Conservation (phyloP, 257 asterid genomes). For the Solanum chmielewskii region DNA sequence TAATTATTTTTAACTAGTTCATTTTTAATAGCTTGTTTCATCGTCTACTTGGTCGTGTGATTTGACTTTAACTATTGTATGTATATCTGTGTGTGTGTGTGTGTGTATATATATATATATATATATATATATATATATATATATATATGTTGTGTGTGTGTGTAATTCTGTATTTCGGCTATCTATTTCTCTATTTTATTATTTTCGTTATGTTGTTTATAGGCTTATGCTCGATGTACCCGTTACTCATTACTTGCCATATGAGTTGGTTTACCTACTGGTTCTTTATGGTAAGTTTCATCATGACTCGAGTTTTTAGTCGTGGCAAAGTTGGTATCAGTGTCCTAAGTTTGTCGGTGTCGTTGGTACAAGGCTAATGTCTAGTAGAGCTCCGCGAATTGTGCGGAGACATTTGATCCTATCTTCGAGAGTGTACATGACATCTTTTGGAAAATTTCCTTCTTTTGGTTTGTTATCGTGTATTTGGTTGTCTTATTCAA, state of each 20-base stretch:
- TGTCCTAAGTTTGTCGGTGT: background rate
- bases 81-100: background rate
- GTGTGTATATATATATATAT: no score
- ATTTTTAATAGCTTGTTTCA: no score
- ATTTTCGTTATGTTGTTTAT: no score
- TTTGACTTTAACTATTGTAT: no score
- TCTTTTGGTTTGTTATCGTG: background rate
- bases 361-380: background rate
- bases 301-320: background rate
- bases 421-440: no score
- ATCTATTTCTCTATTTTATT: background rate
- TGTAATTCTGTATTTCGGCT: background rate
- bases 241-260: background rate
- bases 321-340: background rate
- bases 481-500: background rate
- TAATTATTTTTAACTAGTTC: background rate
- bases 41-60: background rate
- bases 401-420: background rate
- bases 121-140: no score
- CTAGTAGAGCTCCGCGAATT: background rate
- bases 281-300: background rate
- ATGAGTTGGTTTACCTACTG: background rate
- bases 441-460: no score
- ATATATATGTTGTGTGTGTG: no score
- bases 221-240: background rate